phyloP scores from a whole-genome alignment of 2,329 filamentous ascomycete genomes.

The Trichoderma koningiopsis region DNA sequence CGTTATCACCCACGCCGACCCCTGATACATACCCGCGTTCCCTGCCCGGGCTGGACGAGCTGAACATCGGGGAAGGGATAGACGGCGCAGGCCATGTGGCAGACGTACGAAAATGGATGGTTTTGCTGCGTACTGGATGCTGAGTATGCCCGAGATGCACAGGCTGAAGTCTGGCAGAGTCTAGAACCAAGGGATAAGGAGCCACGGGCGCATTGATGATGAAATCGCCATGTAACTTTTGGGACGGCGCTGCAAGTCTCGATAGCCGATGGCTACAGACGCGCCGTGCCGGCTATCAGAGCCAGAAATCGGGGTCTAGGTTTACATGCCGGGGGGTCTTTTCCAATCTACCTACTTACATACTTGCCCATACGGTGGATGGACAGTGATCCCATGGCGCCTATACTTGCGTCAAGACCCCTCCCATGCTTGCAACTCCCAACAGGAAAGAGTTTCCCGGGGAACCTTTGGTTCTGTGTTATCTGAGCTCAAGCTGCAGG shows the following conservation, averaged over 20 bases:
- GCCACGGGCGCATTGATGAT: background rate
- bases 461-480: background rate
- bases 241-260: background rate
- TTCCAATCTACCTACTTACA: background rate
- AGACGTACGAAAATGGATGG: background rate
- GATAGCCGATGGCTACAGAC: background rate
- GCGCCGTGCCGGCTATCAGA: background rate
- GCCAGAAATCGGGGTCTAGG: constrained; percentile 15
- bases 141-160: constrained; percentile 13
- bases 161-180: constrained; percentile 1
- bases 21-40: constrained; percentile 22
- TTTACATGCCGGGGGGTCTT: constrained; percentile 12
- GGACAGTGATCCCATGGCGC: constrained; percentile 3
- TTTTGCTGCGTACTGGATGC: background rate
- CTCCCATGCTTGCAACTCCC: constrained; percentile 6
- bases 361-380: background rate
- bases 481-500: constrained; percentile 2
- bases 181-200: constrained; percentile 6
- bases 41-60: constrained; percentile 7
- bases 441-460: background rate
- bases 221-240: background rate
- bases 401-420: constrained; percentile 13
- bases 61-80: background rate
- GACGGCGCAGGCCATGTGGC: constrained; percentile 19
- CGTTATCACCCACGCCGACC: constrained; percentile 19